Evolutionary conservation across 1,139 yeast genomes (phyloP), one percentile per base, ranked within the genome.

Genomic region (Meyerozyma athensensis): DNA sequence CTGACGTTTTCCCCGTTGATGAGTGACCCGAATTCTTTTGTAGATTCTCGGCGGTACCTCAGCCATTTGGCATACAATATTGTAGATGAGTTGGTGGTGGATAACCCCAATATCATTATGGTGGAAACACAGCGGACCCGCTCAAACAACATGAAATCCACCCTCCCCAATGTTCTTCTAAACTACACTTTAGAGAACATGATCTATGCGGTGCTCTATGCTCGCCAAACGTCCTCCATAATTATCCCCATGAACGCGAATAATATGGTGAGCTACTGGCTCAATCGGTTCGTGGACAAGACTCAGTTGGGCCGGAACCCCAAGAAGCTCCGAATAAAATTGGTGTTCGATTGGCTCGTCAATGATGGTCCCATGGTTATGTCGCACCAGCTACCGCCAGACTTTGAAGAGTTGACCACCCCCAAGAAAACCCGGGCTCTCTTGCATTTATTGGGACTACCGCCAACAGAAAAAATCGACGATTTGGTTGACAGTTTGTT

Each of bases 41-140:
- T 61, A 4, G 62, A 60, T 31, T 40, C 52, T 9, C 57, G 58
- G 40, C 44, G 61, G 20, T 59, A 60, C 40, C 42, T 61, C 31
- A 52, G 56, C 38, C 52, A 52, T 39, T 43, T 64, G 30, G 52
- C 58, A 10, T 43, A 46, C 26, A 41, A 39, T 30, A 38, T 60
- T n/a, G 42, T 57, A 3, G 39, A 53, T 14, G 53, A 52, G 28
- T 36, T 58, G 8, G 36, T 50, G 6, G 30, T 20, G 10, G 24
- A 13, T 20, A 18, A 10, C 19, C 28, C 20, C 1, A 46, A 56
- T 37, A 39, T 63, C 12, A 53, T 61, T 19, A 52, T 63, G 19
- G 56, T 68, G 35, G 74, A 68, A 43, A 55, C 60, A 35, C 74
- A 68, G 46, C 45, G 74, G 24, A 68, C 73, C 1, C 50, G 68